These are phyloP conservation scores for Phytophthora pisi DNA, from an alignment of 352 stramenopile species.

Conservation along the genomic window DNA sequence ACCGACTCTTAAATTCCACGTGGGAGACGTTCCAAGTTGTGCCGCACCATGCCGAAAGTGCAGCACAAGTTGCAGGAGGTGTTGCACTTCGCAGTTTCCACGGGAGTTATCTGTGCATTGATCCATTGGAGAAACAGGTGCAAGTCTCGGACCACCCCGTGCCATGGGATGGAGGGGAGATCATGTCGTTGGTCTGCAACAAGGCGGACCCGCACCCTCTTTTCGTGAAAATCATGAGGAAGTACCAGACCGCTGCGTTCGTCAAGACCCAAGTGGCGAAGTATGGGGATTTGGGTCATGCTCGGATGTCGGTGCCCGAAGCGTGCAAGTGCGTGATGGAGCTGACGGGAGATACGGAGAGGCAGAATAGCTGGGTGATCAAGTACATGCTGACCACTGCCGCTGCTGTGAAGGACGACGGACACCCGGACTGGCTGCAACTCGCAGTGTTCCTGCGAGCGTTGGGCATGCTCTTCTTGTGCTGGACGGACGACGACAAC, in stretches of 20 bases:
- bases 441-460: constrained; percentile 75
- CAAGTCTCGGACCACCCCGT: constrained; percentile 51
- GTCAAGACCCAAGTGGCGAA: constrained; percentile 48
- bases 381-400: constrained; percentile 76
- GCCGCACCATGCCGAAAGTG: constrained; percentile 46
- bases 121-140: constrained; percentile 38
- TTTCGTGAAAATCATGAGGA: constrained; percentile 73
- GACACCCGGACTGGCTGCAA: constrained; percentile 85
- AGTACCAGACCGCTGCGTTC: constrained; percentile 72
- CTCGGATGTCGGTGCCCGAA: constrained; percentile 57
- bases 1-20: constrained; percentile 78
- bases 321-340: constrained; percentile 65
- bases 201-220: constrained; percentile 56
- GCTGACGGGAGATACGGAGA: constrained; percentile 61
- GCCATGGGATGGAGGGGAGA: constrained; percentile 72
- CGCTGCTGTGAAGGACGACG: constrained; percentile 60
- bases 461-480: constrained; percentile 77
- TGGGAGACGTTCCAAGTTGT: constrained; percentile 90
- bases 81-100: constrained; percentile 82
- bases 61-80: constrained; percentile 32
- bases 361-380: constrained; percentile 60
- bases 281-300: constrained; percentile 60
- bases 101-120: constrained; percentile 77
- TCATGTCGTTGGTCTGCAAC: constrained; percentile 81
- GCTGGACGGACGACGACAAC: constrained; percentile 77